Percentiles rank a stretch among this genome's conserved stretches.
phyloP scores from a whole-genome alignment of 2,329 filamentous ascomycete genomes.

The Chaetoscypha palmicola region DNA sequence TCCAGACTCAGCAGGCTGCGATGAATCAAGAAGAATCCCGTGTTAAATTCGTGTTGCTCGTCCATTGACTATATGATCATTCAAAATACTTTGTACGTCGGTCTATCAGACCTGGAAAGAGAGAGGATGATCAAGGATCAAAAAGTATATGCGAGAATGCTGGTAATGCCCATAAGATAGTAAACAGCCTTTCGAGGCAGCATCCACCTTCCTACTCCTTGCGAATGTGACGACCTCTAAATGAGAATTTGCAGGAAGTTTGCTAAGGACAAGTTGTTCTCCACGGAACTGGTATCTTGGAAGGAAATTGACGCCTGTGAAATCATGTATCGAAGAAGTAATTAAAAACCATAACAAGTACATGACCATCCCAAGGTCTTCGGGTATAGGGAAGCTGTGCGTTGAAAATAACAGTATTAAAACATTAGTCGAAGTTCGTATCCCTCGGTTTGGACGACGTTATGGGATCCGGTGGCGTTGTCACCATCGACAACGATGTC shows the following conservation, averaged over 20 bases:
- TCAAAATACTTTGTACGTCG: too few relatives aligned
- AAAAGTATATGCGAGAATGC: too few relatives aligned
- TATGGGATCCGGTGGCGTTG: constrained; percentile 18
- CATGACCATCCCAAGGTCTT: constrained; percentile 23
- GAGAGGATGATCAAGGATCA: too few relatives aligned
- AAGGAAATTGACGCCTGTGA: not conserved
- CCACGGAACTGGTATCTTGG: constrained; percentile 9
- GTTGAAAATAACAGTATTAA: constrained; percentile 23
- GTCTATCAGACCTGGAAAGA: too few relatives aligned
- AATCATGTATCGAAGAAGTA: not conserved
- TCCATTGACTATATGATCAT: too few relatives aligned
- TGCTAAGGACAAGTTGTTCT: constrained; percentile 3
- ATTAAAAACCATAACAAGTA: constrained; percentile 23
- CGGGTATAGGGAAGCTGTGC: constrained; percentile 20
- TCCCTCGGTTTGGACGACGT: constrained; percentile 24
- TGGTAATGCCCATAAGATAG: too few relatives aligned
- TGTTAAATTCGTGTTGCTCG: too few relatives aligned
- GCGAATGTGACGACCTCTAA: constrained; percentile 4
- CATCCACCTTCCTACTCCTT: too few relatives aligned
- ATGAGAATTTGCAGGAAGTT: not conserved
- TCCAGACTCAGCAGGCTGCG: too few relatives aligned
- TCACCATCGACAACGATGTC: constrained; percentile 35
- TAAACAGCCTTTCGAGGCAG: too few relatives aligned
- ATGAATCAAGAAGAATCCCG: too few relatives aligned
- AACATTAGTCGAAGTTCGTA: constrained; percentile 32